These are phyloP conservation scores for Aureobasidium sp. DNA, from an alignment of 2,329 filamentous ascomycete genomes.

Conservation along the genomic window DNA sequence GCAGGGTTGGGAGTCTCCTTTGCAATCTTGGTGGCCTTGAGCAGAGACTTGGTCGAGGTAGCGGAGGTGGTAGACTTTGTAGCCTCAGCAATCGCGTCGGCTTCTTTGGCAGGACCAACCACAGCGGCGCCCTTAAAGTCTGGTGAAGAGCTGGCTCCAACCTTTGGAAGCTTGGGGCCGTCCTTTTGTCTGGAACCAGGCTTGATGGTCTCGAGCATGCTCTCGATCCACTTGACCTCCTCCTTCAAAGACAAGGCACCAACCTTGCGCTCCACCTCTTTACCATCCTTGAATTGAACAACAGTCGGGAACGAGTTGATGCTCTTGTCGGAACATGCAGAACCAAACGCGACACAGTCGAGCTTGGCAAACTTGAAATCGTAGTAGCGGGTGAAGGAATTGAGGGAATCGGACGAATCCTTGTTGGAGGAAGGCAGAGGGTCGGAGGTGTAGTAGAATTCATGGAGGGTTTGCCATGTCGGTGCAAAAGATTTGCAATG, in stretches of 20 bases:
- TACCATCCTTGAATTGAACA: constrained; percentile 71
- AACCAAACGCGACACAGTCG: constrained; percentile 77
- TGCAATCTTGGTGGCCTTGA: constrained; percentile 41
- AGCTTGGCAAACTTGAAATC: constrained; percentile 81
- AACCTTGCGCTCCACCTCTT: constrained; percentile 54
- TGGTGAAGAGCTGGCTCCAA: constrained; percentile 49
- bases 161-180: constrained; percentile 61
- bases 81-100: constrained; percentile 22
- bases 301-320: constrained; percentile 71
- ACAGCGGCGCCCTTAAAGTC: constrained; percentile 31
- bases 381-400: constrained; percentile 74
- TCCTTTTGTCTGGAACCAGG: constrained; percentile 70
- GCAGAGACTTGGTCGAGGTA: constrained; percentile 36
- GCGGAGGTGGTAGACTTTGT: constrained; percentile 23
- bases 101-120: constrained; percentile 23
- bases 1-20: constrained; percentile 62
- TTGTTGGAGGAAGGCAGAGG: constrained; percentile 49
- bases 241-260: constrained; percentile 62
- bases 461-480: constrained; percentile 84
- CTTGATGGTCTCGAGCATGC: constrained; percentile 65
- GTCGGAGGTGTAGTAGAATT: constrained; percentile 88
- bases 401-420: constrained; percentile 44
- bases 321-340: constrained; percentile 64
- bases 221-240: constrained; percentile 67
- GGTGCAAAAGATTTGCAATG: constrained; percentile 79